Percentiles rank a stretch among this genome's conserved stretches.
These are phyloP conservation scores for Scorias spongiosa DNA, from an alignment of 2,329 filamentous ascomycete genomes.

Conservation along the genomic window DNA sequence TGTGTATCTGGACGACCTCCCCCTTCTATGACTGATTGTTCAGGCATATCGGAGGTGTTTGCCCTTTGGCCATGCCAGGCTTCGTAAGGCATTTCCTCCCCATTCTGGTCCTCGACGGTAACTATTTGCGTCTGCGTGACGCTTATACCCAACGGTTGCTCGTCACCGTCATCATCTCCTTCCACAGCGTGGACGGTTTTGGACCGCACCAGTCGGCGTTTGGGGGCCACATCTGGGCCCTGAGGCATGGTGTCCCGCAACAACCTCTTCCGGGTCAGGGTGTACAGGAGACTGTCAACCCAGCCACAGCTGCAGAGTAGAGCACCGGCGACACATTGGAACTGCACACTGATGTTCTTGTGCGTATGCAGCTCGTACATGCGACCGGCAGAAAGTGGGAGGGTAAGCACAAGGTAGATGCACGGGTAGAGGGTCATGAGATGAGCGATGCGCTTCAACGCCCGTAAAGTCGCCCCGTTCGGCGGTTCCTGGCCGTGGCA, in stretches of 20 bases:
- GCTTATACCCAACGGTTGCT: conserved; percentile 7
- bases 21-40: background rate
- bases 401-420: conserved; percentile 54
- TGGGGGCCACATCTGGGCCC: background rate
- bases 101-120: conserved; percentile 7
- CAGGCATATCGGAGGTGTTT: background rate
- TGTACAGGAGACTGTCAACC: conserved; percentile 44
- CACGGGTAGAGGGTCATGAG: conserved; percentile 53
- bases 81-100: background rate
- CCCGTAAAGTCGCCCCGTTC: conserved; percentile 12
- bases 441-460: conserved; percentile 29
- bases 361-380: conserved; percentile 27
- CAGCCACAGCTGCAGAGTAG: conserved; percentile 44
- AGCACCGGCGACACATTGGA: conserved; percentile 37
- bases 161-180: conserved; percentile 5
- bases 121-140: conserved; percentile 16
- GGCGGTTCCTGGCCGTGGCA: conserved; percentile 4
- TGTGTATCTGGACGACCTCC: no score
- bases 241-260: conserved; percentile 26
- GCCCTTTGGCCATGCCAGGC: background rate
- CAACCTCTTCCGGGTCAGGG: conserved; percentile 40
- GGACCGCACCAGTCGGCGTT: conserved; percentile 1
- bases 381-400: conserved; percentile 49
- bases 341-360: conserved; percentile 35
- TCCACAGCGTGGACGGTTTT: conserved; percentile 1